Evolutionary conservation across 164 flowering plant genomes (phyloP).

Genomic region (Chimonanthus salicifolius): DNA sequence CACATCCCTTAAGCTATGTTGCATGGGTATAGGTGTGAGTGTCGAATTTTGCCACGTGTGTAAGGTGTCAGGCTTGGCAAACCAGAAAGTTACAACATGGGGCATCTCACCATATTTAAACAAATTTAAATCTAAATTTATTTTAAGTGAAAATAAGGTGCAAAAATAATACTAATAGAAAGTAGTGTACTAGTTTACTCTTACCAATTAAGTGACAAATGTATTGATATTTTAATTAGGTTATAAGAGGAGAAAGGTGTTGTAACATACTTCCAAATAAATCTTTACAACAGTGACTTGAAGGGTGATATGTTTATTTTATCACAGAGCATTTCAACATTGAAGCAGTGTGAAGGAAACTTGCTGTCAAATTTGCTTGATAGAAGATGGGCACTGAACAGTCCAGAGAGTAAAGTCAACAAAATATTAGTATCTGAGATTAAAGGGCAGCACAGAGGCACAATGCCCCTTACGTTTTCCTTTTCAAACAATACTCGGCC

Average conservation of each 20-base stretch:
- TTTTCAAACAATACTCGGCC: conserved; percentile 41
- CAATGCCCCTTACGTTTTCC: conserved; percentile 16
- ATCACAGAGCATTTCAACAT: not conserved
- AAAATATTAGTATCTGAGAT: conserved; percentile 34
- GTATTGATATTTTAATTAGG: too few species aligned
- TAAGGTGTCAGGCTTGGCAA: not conserved
- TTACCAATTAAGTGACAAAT: too few species aligned
- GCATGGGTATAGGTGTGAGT: too few species aligned
- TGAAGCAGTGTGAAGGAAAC: conserved; percentile 26
- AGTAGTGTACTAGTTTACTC: too few species aligned
- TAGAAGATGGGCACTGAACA: conserved; percentile 66
- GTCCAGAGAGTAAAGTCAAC: conserved; percentile 65
- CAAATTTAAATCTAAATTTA: too few species aligned
- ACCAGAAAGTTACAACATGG: too few species aligned
- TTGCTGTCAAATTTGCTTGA: conserved; percentile 46
- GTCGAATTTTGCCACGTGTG: not conserved
- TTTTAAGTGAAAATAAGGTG: too few species aligned
- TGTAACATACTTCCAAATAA: not conserved
- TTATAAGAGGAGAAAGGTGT: too few species aligned
- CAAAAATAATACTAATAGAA: too few species aligned
- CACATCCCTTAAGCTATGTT: too few species aligned
- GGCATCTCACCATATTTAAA: too few species aligned
- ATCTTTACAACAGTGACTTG: not conserved
- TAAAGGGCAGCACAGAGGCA: conserved; percentile 17
- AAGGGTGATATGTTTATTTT: not conserved